Conservation (phyloP, 2,329 filamentous ascomycete species). For the Cercospora sesami region DNA sequence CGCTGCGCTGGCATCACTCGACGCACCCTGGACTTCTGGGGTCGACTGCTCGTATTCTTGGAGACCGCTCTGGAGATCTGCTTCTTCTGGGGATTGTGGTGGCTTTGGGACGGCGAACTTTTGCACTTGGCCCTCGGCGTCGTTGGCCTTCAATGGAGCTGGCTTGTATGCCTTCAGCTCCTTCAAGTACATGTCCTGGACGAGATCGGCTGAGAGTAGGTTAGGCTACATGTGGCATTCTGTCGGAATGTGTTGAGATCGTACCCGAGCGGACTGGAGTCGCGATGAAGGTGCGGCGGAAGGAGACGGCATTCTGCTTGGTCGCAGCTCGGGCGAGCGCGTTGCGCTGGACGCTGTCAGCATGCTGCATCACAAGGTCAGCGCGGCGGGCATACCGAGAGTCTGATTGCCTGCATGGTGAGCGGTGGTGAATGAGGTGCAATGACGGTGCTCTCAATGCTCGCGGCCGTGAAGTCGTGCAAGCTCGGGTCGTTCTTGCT, state of each 20-base stretch:
- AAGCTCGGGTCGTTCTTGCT: conserved; percentile 11
- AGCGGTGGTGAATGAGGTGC: conserved; percentile 8
- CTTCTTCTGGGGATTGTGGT: conserved; percentile 87
- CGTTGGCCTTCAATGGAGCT: conserved; percentile 75
- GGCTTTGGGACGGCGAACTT: conserved; percentile 78
- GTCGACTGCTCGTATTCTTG: conserved; percentile 92
- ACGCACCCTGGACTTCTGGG: conserved; percentile 91
- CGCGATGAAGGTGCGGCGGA: conserved; percentile 64
- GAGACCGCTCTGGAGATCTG: conserved; percentile 85
- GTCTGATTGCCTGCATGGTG: conserved; percentile 61
- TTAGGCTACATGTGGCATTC: background rate
- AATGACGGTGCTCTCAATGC: conserved; percentile 6
- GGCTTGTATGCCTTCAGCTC: conserved; percentile 96
- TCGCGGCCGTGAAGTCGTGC: conserved; percentile 9
- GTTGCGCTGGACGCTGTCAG: conserved; percentile 54
- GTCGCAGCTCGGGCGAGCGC: conserved; percentile 61
- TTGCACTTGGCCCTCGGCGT: conserved; percentile 87
- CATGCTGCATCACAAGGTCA: conserved; percentile 32
- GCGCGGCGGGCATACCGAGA: conserved; percentile 51
- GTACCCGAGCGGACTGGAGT: conserved; percentile 63
- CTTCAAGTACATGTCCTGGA: conserved; percentile 96
- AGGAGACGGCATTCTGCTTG: conserved; percentile 55
- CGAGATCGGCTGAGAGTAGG: conserved; percentile 73
- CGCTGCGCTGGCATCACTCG: conserved; percentile 61
- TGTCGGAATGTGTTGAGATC: conserved; percentile 28